Conservation (phyloP, 192 early-diverging fungal species). For the Coemansia sp. region DNA sequence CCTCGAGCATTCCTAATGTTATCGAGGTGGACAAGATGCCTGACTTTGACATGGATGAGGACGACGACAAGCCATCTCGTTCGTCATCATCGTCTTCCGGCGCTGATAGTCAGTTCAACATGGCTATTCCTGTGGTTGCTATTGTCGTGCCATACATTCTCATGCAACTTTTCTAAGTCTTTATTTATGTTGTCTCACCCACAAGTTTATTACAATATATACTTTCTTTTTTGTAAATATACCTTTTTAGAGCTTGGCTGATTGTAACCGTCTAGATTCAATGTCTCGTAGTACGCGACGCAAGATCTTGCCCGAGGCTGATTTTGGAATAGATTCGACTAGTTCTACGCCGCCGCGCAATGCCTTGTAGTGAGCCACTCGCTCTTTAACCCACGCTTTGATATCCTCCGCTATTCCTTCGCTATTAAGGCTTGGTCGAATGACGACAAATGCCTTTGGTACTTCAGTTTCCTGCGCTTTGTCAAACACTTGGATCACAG, state of each 20-base stretch:
- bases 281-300: slow-evolving; percentile 62
- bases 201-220: no score
- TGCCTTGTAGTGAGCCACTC: slow-evolving; percentile 75
- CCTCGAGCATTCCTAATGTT: background rate
- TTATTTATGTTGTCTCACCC: background rate
- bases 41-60: background rate
- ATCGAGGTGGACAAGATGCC: background rate
- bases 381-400: slow-evolving; percentile 58
- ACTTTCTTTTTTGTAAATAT: no score
- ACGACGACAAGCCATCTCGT: background rate
- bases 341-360: slow-evolving; percentile 78
- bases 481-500: slow-evolving; percentile 67
- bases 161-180: slow-evolving; percentile 1
- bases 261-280: slow-evolving; percentile 16
- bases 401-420: slow-evolving; percentile 18
- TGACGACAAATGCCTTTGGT: slow-evolving; percentile 81
- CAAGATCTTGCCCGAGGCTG: slow-evolving; percentile 81
- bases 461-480: slow-evolving; percentile 66
- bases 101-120: background rate
- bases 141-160: background rate
- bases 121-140: background rate
- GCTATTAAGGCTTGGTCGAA: slow-evolving; percentile 42
- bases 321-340: slow-evolving; percentile 73
- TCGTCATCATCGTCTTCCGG: background rate
- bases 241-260: slow-evolving; percentile 23